A percentile compares a stretch with the other conserved stretches of the same genome.
Conservation (phyloP, 2,329 filamentous ascomycete species). For the Alternaria longipes region DNA sequence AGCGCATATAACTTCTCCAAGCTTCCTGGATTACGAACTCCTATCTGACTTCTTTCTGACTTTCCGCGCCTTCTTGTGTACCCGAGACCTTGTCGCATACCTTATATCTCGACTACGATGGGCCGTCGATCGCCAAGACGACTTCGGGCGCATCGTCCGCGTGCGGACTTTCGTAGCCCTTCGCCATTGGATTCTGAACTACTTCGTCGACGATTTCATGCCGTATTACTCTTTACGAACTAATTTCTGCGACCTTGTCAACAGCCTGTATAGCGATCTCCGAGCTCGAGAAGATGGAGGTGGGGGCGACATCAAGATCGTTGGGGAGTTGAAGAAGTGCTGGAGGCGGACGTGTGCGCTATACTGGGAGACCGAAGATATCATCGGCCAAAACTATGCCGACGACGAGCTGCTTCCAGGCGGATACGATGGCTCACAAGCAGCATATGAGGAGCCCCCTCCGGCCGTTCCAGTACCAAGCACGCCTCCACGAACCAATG, state of each 20-base stretch:
- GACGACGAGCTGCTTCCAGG: slow-evolving; percentile 78
- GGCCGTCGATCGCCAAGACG: slow-evolving; percentile 81
- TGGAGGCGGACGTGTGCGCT: slow-evolving; percentile 91
- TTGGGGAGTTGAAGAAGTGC: slow-evolving; percentile 94
- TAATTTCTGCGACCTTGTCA: slow-evolving; percentile 83
- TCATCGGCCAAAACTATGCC: slow-evolving; percentile 65
- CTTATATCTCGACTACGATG: slow-evolving; percentile 85
- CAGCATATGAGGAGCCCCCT: slow-evolving; percentile 34
- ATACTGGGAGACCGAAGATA: slow-evolving; percentile 84
- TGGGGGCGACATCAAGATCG: slow-evolving; percentile 79
- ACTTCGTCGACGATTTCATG: slow-evolving; percentile 95
- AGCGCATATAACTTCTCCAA: slow-evolving; percentile 94
- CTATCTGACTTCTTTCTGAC: slow-evolving; percentile 98
- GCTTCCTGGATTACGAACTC: slow-evolving; percentile 94
- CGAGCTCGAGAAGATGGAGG: slow-evolving; percentile 62
- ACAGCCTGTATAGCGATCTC: slow-evolving; percentile 66
- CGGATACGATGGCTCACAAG: slow-evolving; percentile 65
- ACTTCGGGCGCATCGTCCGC: slow-evolving; percentile 90
- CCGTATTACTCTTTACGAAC: slow-evolving; percentile 75
- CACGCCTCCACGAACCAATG: slow-evolving; percentile 37
- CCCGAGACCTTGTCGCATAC: slow-evolving; percentile 80
- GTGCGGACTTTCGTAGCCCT: slow-evolving; percentile 95
- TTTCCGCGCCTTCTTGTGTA: slow-evolving; percentile 84
- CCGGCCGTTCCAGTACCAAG: slow-evolving; percentile 25
- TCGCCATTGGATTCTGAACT: slow-evolving; percentile 97